These are phyloP conservation scores for Colletotrichum siamense DNA, from an alignment of 2,329 filamentous ascomycete genomes.

Conservation along the genomic window DNA sequence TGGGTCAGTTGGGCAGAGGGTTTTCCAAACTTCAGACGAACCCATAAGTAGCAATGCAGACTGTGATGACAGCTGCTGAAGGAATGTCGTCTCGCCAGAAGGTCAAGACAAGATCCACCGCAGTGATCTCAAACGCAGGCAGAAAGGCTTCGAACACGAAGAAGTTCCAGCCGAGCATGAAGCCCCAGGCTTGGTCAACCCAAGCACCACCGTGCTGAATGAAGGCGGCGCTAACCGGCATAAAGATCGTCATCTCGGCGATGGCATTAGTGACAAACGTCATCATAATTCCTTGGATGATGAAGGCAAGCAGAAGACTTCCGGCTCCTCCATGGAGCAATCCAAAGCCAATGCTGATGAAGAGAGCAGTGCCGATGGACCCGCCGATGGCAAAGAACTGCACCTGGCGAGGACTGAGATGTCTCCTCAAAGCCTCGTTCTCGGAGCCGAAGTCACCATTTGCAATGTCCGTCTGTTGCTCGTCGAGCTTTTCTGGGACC, in stretches of 20 bases:
- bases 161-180: constrained; percentile 54
- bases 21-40: constrained; percentile 14
- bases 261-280: constrained; percentile 53
- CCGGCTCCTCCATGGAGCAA: constrained; percentile 45
- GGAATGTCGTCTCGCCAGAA: constrained; percentile 40
- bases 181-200: constrained; percentile 54
- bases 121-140: constrained; percentile 56
- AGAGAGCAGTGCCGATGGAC: constrained; percentile 22
- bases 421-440: background rate
- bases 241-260: constrained; percentile 52
- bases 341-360: constrained; percentile 39
- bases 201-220: constrained; percentile 53
- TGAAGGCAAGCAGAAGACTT: constrained; percentile 50
- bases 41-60: background rate
- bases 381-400: constrained; percentile 4
- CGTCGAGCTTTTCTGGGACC: background rate
- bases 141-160: constrained; percentile 55
- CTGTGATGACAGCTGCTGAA: constrained; percentile 20
- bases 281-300: constrained; percentile 45
- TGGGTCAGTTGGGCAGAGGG: background rate
- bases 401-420: background rate
- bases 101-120: constrained; percentile 39
- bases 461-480: background rate
- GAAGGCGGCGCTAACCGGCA: constrained; percentile 54
- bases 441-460: background rate